A percentile compares a stretch with the other conserved stretches of the same genome.
Conservation (phyloP, 371 early-diverging fungal genomes). For the Syncephalis fuscata region DNA sequence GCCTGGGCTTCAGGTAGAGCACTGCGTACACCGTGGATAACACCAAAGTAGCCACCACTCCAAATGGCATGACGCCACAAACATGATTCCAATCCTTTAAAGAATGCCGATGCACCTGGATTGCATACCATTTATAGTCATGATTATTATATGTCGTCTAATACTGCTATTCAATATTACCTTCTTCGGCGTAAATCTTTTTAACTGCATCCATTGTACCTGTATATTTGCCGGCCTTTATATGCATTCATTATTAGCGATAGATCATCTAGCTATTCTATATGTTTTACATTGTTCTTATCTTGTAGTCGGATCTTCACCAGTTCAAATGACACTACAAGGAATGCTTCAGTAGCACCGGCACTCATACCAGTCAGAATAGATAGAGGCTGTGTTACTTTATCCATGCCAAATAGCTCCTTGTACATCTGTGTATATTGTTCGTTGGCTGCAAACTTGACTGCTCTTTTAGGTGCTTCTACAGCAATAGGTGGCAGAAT, state of each 20-base stretch:
- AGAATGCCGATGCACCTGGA: constrained; percentile 56
- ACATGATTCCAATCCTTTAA: constrained; percentile 87
- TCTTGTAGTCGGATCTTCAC: constrained; percentile 92
- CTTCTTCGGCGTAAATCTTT: constrained; percentile 61
- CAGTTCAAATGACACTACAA: constrained; percentile 86
- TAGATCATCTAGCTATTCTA: background rate
- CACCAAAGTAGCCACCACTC: constrained; percentile 88
- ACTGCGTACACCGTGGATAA: constrained; percentile 59
- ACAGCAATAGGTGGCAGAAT: constrained; percentile 93
- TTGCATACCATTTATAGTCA: constrained; percentile 3
- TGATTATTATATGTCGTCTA: background rate
- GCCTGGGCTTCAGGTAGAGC: constrained; percentile 68
- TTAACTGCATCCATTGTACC: constrained; percentile 52
- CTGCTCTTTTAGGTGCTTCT: constrained; percentile 96
- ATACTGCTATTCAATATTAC: constrained; percentile 6
- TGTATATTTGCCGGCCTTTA: constrained; percentile 54
- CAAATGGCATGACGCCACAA: constrained; percentile 90
- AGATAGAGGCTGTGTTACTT: constrained; percentile 57
- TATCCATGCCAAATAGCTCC: constrained; percentile 44
- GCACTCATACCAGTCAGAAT: constrained; percentile 86
- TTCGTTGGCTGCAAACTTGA: constrained; percentile 92
- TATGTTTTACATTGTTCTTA: constrained; percentile 36
- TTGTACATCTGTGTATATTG: constrained; percentile 59
- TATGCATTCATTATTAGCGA: too few relatives aligned
- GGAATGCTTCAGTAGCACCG: constrained; percentile 81